Base-by-base conservation (phyloP, 176 grass and related monocot genomes). In the Canna indica region DNA sequence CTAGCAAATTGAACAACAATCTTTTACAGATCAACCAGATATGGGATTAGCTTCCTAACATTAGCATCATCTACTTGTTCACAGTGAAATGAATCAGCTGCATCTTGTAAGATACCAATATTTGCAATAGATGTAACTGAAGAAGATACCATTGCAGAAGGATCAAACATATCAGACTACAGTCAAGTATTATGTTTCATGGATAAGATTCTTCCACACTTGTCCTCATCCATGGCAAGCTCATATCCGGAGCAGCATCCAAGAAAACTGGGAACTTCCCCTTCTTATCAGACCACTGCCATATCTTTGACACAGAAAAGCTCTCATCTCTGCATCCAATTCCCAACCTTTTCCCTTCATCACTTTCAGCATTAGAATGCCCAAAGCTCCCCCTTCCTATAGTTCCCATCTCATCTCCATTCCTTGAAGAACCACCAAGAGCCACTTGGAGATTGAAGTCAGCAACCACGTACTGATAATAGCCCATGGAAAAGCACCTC, bases 261-360 rank as follows among this genome's bases (percentile, higher is more conserved):
- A 54, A 77, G 57, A 83, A 72, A 25, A 47, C 45, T 0, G 88
- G 81, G 42, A 96, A 77, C 63, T 79, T 66, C 44, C 73, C 79
- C 82, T 83, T 83, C 75, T 87, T 79, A 74, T 83, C 60, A 27
- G 81, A 69, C 93, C 93, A 90, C 45, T 97, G 93, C 93, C 93
- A 97, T 62, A 97, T 92, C 84, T 97, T 97, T 35, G 93, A 92
- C 60, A 97, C 80, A 15, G 93, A 97, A 76, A 97, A 90, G 88
- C 93, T 97, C 71, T 97, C 93, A 31, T 89, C 81, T 76, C 82
- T 83, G 81, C 88, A 83, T 18, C 83, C 84, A 22, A 80, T 80
- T 56, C 78, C 84, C 29, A 87, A 59, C 75, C 79, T 87, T 62
- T 87, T 96, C 20, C 86, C 75, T 16, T 81, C 81, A 45, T 29